Base-by-base conservation (phyloP, 257 asterid genomes). In the Fraxinus anomala region DNA sequence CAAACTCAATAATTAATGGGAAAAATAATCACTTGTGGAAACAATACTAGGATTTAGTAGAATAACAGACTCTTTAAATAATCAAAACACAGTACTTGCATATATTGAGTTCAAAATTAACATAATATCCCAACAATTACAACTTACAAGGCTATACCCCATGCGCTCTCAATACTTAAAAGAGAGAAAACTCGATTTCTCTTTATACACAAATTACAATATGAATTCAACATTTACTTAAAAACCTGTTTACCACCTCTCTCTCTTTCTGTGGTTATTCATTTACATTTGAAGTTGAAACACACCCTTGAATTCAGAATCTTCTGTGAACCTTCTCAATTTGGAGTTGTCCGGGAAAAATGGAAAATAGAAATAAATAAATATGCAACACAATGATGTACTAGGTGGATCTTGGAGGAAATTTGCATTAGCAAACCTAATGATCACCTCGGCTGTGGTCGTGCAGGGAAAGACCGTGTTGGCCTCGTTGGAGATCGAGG, bases 251-350 rank as follows among this genome's bases (percentile, higher is more conserved):
- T 68, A 79, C 70, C 77, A 72, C 81, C 36, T 33, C 36, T 0
- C 36, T 33, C 0, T 33, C 0, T 30, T 2, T 30, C 31, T 30
- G 3, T 30, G 31, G 36, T 33, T 33, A 33, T 33, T 80, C 88
- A 88, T 90, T 80, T 89, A 88, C 91, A 89, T 71, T 82, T 82
- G 80, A 86, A 81, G 72, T 76, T 75, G 81, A 83, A 86, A 82
- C 81, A 85, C 83, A 83, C 84, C 85, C 61, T 4, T 14, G 63
- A 51, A 7, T 51, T 51, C 63, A 17, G 21, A 16, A 14, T 14
- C 63, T 51, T 2, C 0, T 51, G 51, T 12, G 51, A 42, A 42
- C 51, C 17, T 42, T 42, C 51, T 42, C 51, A 42, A 42, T 2
- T 42, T 42, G 2, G 1, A 42, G 17, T 42, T 42, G 51, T 42